Evolutionary conservation across 108 stramenopile genomes (phyloP), one percentile per base, ranked within the genome.

Genomic region (Mediolabrus comicus): DNA sequence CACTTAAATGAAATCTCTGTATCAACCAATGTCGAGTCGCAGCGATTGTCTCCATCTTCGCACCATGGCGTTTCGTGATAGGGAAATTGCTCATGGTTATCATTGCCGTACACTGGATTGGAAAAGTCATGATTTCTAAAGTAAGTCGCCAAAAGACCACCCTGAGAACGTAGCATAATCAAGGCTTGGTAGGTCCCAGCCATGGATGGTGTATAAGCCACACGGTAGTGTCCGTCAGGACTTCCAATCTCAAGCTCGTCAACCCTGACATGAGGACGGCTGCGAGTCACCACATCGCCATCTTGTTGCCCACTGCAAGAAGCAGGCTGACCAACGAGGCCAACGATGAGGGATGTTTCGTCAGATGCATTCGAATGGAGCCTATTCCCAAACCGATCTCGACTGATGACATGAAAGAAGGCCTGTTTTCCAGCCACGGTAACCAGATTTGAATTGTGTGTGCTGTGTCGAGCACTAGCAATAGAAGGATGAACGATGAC

Each of bases 71-170:
- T 55, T 33, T 72, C 72, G 53, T 74, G 81, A 64, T 80, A 78
- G 1, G 82, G 83, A 10, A n/a, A 33, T 53, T 41, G 41, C 6
- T 54, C 32, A 16, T 86, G 65, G 16, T 76, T 74, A 39, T 66
- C 34, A 65, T 86, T 83, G 17, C 82, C 89, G 6, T 78, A 53
- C 0, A 87, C 86, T 8, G 91, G 86, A 17, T 84, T 80, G 4
- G 86, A 82, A 58, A 91, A 87, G 71, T 91, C 94, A 27, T 56
- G 52, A 43, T 75, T 66, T 30, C 62, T 38, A 61, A 63, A 92
- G 60, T 81, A 92, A 4, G 94, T 92, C 5, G 83, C 84, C 4
- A 92, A 64, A 4, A 95, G 75, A 2, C 94, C 94, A 22, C 94
- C 94, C 13, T 63, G 53, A 41, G 76, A 71, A 6, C 74, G 81